A percentile compares a stretch with the other conserved stretches of the same genome.
phyloP scores from a whole-genome alignment of 1,139 yeast species.

The Geotrichum histeridarum region DNA sequence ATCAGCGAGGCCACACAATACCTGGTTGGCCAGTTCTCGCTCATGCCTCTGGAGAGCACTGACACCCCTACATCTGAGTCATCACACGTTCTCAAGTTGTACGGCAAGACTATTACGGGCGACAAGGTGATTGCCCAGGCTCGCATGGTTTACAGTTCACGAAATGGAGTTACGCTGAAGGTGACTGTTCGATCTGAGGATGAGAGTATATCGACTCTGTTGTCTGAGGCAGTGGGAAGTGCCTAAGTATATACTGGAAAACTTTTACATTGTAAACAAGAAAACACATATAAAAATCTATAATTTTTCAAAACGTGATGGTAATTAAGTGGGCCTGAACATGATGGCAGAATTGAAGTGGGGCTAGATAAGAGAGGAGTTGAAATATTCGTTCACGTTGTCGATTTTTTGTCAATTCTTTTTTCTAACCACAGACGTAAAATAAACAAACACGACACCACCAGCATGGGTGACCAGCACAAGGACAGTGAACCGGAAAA shows the following conservation, averaged over 20 bases:
- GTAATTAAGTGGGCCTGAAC: too few relatives aligned
- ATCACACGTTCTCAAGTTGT: slow-evolving; percentile 68
- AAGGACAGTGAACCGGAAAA: background rate
- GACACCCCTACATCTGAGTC: slow-evolving; percentile 60
- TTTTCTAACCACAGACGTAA: background rate
- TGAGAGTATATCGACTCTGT: slow-evolving; percentile 32
- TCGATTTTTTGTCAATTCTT: too few relatives aligned
- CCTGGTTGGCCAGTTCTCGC: slow-evolving; percentile 42
- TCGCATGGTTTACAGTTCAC: slow-evolving; percentile 67
- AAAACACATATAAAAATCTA: background rate
- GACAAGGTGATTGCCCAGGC: slow-evolving; percentile 63
- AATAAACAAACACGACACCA: background rate
- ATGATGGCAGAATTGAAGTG: background rate
- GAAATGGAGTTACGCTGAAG: slow-evolving; percentile 74
- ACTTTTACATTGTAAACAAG: background rate
- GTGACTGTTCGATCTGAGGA: slow-evolving; percentile 65
- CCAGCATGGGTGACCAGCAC: background rate
- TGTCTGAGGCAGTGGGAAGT: slow-evolving; percentile 32
- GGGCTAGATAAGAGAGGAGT: too few relatives aligned
- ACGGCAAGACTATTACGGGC: slow-evolving; percentile 75
- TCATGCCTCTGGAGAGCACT: slow-evolving; percentile 77
- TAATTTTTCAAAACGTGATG: background rate
- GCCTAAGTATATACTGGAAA: slow-evolving; percentile 6
- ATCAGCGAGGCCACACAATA: slow-evolving; percentile 48
- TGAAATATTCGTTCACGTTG: too few relatives aligned